A percentile compares a stretch with the other conserved stretches of the same genome.
These are phyloP conservation scores for Rhododendron mucronatum DNA, from an alignment of 148 eudicot species.

Conservation along the genomic window DNA sequence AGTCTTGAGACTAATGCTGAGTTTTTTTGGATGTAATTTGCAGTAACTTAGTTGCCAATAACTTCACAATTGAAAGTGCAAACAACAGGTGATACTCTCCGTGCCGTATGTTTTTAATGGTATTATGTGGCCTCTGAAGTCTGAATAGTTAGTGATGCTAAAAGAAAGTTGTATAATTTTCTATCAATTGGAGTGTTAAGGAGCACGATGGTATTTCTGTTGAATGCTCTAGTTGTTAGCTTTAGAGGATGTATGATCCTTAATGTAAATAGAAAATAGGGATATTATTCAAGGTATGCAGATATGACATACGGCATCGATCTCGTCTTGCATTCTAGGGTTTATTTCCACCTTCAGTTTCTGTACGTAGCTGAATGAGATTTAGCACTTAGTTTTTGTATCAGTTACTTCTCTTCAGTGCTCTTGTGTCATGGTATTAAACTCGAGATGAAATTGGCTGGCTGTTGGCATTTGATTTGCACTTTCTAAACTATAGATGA, in stretches of 20 bases:
- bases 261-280: not conserved
- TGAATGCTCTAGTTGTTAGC: not conserved
- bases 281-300: not conserved
- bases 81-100: slow-evolving; percentile 15
- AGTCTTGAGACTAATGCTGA: not conserved
- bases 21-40: slow-evolving; percentile 12
- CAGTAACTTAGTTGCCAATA: slow-evolving; percentile 88
- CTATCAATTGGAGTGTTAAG: not conserved
- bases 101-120: not conserved
- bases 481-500: not conserved
- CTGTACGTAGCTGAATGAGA: not conserved
- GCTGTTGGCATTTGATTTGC: not conserved
- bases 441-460: not conserved
- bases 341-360: not conserved
- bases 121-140: not conserved
- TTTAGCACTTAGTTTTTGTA: not conserved
- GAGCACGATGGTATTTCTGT: too few species aligned
- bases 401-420: not conserved
- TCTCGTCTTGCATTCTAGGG: not conserved
- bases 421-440: not conserved
- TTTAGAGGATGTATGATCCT: not conserved
- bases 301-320: not conserved
- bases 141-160: not conserved
- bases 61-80: slow-evolving; percentile 52
- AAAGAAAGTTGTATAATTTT: not conserved